phyloP scores from a whole-genome alignment of 2,329 filamentous ascomycete genomes.

The Chaetomium globosum region DNA sequence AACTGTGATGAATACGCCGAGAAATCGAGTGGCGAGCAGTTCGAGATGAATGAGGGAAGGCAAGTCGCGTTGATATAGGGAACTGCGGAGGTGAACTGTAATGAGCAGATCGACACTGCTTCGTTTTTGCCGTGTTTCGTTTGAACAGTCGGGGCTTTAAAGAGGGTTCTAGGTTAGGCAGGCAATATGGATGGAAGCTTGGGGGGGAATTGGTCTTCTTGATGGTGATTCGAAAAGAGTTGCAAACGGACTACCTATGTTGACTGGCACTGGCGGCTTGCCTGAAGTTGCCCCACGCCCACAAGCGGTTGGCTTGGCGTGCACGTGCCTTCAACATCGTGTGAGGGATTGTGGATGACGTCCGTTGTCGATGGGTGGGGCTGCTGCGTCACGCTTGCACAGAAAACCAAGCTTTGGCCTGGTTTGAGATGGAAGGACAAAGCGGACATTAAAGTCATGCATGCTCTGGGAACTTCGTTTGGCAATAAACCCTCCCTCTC shows the following conservation, averaged over 20 bases:
- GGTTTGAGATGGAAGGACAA: neutral
- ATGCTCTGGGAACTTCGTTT: neutral
- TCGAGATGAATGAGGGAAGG: too few species aligned
- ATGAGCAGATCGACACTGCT: neutral
- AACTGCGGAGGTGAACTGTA: neutral
- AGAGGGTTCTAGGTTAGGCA: neutral
- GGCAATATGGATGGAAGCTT: neutral
- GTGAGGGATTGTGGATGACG: conserved; percentile 30
- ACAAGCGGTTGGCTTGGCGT: neutral
- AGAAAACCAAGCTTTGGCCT: conserved; percentile 13
- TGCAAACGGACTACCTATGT: too few species aligned
- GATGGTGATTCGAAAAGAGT: neutral
- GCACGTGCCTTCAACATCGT: neutral
- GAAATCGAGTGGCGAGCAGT: too few species aligned
- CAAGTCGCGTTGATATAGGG: too few species aligned
- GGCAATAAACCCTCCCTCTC: neutral
- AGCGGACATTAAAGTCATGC: neutral
- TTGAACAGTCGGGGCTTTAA: neutral
- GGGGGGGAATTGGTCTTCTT: neutral
- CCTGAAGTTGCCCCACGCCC: too few species aligned
- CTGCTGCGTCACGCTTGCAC: conserved; percentile 28
- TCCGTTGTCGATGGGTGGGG: conserved; percentile 27
- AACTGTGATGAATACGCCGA: too few species aligned
- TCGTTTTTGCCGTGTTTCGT: neutral
- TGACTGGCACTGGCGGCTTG: too few species aligned